These are phyloP conservation scores for Paraurostyla sp. DNA, from an alignment of 73 alveolate species.

Conservation along the genomic window DNA sequence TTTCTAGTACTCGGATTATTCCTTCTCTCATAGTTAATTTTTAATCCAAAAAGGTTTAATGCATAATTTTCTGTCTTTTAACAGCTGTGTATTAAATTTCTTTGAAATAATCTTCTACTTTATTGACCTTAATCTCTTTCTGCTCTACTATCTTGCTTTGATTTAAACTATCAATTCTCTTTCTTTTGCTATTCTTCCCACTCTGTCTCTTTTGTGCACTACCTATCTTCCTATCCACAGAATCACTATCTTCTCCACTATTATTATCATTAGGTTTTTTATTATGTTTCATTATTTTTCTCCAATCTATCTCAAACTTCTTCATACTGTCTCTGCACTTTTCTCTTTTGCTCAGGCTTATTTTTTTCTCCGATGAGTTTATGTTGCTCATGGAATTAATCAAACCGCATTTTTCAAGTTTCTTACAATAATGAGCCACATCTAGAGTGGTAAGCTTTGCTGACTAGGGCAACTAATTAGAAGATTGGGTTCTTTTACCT, in stretches of 20 bases:
- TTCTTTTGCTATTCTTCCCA: constrained; percentile 30
- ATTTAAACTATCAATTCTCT: not conserved
- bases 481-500: not conserved
- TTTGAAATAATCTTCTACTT: not conserved
- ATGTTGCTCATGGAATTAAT: constrained; percentile 24
- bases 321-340: not conserved
- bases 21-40: constrained; percentile 58
- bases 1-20: constrained; percentile 32
- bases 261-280: not conserved
- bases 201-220: not conserved
- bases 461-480: too few relatives aligned
- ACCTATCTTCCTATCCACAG: not conserved
- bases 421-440: constrained; percentile 72
- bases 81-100: not conserved
- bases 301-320: not conserved
- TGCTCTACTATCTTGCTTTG: not conserved
- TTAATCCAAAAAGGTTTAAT: not conserved
- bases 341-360: constrained; percentile 22
- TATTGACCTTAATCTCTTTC: not conserved
- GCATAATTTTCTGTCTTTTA: constrained; percentile 11
- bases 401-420: constrained; percentile 68
- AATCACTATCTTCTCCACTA: not conserved
- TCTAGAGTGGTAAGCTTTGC: constrained; percentile 46
- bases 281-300: not conserved
- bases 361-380: constrained; percentile 58